phyloP scores from a whole-genome alignment of 441 rosid genomes.

The Kokia cookei region DNA sequence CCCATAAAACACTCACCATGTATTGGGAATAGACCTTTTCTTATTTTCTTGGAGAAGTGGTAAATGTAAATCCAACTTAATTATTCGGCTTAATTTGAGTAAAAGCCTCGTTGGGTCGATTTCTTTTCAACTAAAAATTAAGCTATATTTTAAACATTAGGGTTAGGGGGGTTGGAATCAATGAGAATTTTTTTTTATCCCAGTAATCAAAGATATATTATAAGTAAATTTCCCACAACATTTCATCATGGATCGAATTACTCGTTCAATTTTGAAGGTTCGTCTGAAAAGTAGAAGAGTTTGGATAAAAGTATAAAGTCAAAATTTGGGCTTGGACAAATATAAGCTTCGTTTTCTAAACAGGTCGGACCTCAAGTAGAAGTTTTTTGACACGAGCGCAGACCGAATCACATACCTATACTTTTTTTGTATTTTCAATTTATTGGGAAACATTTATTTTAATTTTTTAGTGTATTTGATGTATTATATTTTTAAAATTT shows the following conservation, averaged over 20 bases:
- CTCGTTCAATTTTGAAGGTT: rapidly evolving
- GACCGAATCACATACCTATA: too few species aligned
- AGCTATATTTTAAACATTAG: background rate
- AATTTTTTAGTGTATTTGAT: too few species aligned
- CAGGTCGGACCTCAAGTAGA: too few species aligned
- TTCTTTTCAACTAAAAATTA: background rate
- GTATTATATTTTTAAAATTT: too few species aligned
- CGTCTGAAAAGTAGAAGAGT: too few species aligned
- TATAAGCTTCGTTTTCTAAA: too few species aligned
- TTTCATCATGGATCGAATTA: rapidly evolving
- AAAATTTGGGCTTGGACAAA: too few species aligned
- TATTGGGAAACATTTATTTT: too few species aligned
- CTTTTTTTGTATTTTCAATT: too few species aligned
- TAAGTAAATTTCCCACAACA: background rate
- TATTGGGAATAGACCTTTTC: background rate
- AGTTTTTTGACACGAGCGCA: too few species aligned
- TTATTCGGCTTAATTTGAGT: background rate
- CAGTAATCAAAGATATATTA: background rate
- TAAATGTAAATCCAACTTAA: background rate
- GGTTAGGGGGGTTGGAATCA: background rate
- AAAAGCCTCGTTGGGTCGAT: background rate
- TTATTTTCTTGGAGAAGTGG: background rate
- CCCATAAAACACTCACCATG: background rate
- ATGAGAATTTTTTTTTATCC: background rate
- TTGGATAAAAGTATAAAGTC: too few species aligned